phyloP scores from a whole-genome alignment of 139 green algal species.

The Pseudopediastrum boryanum region DNA sequence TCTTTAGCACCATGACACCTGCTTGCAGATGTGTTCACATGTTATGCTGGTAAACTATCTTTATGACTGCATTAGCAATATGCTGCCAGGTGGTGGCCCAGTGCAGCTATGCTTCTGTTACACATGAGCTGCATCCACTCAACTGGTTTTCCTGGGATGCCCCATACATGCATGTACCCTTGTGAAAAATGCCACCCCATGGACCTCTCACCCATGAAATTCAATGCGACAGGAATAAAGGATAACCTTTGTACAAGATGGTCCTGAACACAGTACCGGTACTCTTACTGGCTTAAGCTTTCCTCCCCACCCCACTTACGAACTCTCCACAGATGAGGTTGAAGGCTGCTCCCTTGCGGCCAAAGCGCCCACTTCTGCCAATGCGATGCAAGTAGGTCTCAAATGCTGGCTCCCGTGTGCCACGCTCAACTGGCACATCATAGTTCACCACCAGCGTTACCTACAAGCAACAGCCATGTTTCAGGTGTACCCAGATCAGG shows the following conservation, averaged over 20 bases:
- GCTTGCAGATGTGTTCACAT: no score
- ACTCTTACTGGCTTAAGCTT: background rate
- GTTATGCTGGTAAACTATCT: no score
- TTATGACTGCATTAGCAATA: no score
- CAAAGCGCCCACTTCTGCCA: conserved; percentile 93
- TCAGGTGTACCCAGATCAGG: background rate
- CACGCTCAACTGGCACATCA: conserved; percentile 88
- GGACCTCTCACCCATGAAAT: background rate
- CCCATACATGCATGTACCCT: background rate
- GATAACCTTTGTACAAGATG: background rate
- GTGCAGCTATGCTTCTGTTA: no score
- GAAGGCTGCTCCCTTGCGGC: conserved; percentile 94
- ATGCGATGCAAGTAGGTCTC: conserved; percentile 99
- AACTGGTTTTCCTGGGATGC: background rate
- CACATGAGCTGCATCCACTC: no score
- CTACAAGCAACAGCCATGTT: conserved; percentile 44
- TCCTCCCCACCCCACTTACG: background rate
- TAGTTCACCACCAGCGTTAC: conserved; percentile 99
- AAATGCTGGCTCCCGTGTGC: conserved; percentile 81
- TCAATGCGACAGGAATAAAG: background rate
- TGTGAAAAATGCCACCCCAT: background rate
- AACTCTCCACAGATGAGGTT: conserved; percentile 78
- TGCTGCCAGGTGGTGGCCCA: no score
- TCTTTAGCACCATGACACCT: no score
- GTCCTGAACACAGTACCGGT: background rate